phyloP scores from a whole-genome alignment of 2,329 filamentous ascomycete genomes.

The Neofusicoccum cordaticola region DNA sequence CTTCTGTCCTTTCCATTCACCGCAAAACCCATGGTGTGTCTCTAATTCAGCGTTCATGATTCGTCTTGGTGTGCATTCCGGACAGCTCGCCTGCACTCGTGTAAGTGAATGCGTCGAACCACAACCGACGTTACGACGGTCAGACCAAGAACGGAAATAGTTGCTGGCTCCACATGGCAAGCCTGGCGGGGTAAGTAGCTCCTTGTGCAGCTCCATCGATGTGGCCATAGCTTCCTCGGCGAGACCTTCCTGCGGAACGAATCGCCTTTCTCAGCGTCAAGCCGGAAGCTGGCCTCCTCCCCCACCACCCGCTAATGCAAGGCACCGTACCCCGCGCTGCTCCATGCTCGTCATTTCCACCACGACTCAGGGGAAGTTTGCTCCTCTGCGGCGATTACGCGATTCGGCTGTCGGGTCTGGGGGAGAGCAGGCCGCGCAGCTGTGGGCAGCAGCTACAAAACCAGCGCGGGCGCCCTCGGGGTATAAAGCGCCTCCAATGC shows the following conservation, averaged over 20 bases:
- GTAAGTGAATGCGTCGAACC: too few species aligned
- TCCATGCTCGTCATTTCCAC: background rate
- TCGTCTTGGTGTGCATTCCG: too few species aligned
- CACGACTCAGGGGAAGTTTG: background rate
- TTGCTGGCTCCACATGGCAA: background rate
- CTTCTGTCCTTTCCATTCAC: too few species aligned
- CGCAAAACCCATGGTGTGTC: too few species aligned
- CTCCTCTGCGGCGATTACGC: background rate
- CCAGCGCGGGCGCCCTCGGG: background rate
- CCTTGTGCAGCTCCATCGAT: background rate
- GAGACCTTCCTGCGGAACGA: background rate
- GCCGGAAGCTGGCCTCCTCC: background rate
- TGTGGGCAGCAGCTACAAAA: background rate
- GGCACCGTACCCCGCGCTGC: constrained; percentile 11
- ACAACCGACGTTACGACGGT: too few species aligned
- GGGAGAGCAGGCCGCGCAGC: background rate
- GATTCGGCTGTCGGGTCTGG: background rate
- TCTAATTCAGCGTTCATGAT: too few species aligned
- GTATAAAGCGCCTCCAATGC: background rate
- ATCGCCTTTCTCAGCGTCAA: background rate
- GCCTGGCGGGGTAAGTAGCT: background rate
- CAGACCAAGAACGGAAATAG: background rate
- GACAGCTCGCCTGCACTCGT: too few species aligned
- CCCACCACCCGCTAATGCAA: background rate
- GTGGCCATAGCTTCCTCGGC: background rate